Evolutionary conservation across 345 rosid genomes (phyloP), one percentile per base, ranked within the genome.

Genomic region (Fremontodendron californicum): DNA sequence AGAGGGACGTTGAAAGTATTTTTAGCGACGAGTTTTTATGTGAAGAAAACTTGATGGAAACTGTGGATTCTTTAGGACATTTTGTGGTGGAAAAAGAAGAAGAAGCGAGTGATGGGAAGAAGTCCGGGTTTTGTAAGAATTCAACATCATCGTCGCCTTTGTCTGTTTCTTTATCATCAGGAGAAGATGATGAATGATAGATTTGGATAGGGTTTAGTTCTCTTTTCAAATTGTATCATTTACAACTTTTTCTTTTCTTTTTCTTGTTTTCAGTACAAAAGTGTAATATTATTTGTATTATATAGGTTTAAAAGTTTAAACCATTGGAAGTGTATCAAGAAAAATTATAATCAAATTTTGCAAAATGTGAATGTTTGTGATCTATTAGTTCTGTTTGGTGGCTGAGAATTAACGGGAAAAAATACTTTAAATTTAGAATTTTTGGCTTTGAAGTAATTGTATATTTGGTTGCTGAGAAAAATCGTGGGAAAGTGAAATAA

Each of bases 1-100:
- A 78, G 39, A 85, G 99, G 65, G 87, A 90, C 72, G 88, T 91
- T 27, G 99, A 95, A 81, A 89, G 86, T 64, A 71, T 83, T 31
- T 90, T 82, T 55, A 87, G 99, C 65, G 90, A 84, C 2, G 91
- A 93, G 82, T 95, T 93, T 54, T 69, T 95, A 39, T 92, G 98
- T 6, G 81, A 75, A n/a, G 97, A 95, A 82, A 95, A 93, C 76
- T 62, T 86, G 82, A 75, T 85, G 25, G 88, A 89, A 79, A 86
- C 81, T 0, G 87, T 89, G 46, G 94, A 85, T 64, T 75, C 77
- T 2, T 64, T 95, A 71, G 98, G 80, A 3, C 94, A 92, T 78
- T 95, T 89, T 29, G 87, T 49, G 1, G 80, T 95, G 43, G 84
- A 78, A 71, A 81, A 18, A 71, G 48, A 19, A n/a, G n/a, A n/a